Percentiles rank a stretch among this genome's conserved stretches.
Conservation (phyloP, 2,329 filamentous ascomycete genomes). For the Pseudogymnoascus sp. region DNA sequence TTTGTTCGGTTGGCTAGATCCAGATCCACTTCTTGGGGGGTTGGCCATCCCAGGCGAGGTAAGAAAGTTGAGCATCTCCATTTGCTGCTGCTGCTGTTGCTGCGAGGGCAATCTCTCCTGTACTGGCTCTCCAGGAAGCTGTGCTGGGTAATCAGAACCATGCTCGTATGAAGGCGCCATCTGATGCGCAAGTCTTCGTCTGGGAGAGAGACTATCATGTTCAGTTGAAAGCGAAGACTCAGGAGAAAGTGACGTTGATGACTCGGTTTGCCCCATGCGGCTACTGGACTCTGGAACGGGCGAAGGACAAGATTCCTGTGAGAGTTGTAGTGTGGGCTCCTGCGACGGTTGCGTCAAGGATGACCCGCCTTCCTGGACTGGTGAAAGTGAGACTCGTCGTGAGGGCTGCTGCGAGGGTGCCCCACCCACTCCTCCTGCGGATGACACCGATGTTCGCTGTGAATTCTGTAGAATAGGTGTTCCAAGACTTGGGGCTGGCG, state of each 20-base stretch:
- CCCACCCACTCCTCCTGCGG: neutral
- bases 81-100: slow-evolving; percentile 13
- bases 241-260: neutral
- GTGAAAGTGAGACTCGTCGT: neutral
- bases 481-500: neutral
- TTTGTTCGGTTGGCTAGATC: slow-evolving; percentile 24
- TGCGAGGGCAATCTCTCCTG: neutral
- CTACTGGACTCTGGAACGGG: neutral
- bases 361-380: neutral
- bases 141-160: neutral
- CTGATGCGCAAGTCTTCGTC: neutral
- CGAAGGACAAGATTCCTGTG: neutral
- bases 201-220: neutral
- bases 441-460: neutral
- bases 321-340: neutral
- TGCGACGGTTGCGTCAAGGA: neutral
- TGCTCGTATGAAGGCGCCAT: neutral
- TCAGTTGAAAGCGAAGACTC: neutral
- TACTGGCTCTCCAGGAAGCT: neutral
- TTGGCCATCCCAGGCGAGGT: slow-evolving; percentile 18
- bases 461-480: neutral
- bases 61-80: slow-evolving; percentile 25
- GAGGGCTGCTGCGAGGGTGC: neutral
- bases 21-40: neutral
- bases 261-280: neutral